phyloP scores from a whole-genome alignment of 2,329 filamentous ascomycete species.

The Chaetoscypha palmicola region DNA sequence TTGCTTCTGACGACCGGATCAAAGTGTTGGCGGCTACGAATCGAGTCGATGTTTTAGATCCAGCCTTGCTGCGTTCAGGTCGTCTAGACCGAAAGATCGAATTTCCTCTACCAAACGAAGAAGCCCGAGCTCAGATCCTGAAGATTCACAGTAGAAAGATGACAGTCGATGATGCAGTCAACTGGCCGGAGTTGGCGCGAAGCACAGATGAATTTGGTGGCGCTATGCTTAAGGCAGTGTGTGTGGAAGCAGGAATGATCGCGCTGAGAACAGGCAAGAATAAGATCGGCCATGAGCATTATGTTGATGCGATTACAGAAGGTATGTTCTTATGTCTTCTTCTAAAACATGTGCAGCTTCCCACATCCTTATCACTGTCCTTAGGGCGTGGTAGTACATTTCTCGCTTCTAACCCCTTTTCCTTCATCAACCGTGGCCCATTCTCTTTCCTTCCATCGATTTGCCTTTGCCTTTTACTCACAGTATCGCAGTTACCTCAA shows the following conservation, averaged over 20 bases:
- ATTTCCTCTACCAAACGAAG: constrained; percentile 95
- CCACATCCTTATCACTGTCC: too few relatives aligned
- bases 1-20: constrained; percentile 93
- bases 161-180: constrained; percentile 87
- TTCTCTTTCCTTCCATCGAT: too few relatives aligned
- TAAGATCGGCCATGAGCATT: constrained; percentile 97
- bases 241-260: constrained; percentile 99
- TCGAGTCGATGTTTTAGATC: constrained; percentile 88
- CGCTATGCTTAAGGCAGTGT: constrained; percentile 96
- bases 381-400: too few relatives aligned
- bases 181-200: constrained; percentile 91
- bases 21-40: constrained; percentile 95
- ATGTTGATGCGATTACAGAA: constrained; percentile 95
- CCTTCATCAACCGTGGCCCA: too few relatives aligned
- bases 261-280: constrained; percentile 87
- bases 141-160: constrained; percentile 98
- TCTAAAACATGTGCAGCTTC: neutral
- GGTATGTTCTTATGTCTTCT: constrained; percentile 30
- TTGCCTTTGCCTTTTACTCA: too few relatives aligned
- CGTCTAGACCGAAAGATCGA: constrained; percentile 96
- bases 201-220: constrained; percentile 98
- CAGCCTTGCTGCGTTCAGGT: constrained; percentile 82
- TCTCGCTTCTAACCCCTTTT: too few relatives aligned
- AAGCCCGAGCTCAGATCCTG: constrained; percentile 92
- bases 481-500: constrained; percentile 1